phyloP scores from a whole-genome alignment of 2,329 filamentous ascomycete species.

The Blastomyces gilchristii region DNA sequence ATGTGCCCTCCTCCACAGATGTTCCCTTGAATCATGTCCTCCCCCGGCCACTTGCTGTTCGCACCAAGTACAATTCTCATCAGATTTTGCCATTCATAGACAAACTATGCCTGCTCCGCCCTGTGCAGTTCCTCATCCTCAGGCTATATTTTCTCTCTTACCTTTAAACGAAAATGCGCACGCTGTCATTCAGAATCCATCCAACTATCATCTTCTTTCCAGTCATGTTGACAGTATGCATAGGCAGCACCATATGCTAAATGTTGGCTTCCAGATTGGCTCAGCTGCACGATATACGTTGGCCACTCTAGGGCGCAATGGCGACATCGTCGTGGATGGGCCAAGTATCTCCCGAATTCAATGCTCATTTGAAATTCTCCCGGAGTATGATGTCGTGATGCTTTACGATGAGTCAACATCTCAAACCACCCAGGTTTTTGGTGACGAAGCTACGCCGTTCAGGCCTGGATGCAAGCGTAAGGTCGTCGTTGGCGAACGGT shows the following conservation, averaged over 20 bases:
- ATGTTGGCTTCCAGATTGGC: constrained; percentile 10
- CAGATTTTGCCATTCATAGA: background rate
- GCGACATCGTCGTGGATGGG: constrained; percentile 14
- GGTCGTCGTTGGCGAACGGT: constrained; percentile 12
- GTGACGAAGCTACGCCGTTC: constrained; percentile 14
- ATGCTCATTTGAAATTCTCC: constrained; percentile 18
- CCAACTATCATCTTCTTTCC: constrained; percentile 10
- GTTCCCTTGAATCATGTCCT: background rate
- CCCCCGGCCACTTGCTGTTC: background rate
- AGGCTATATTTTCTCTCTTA: constrained; percentile 9
- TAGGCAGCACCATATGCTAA: background rate
- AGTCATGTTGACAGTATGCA: background rate
- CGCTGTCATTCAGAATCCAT: constrained; percentile 9
- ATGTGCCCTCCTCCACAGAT: background rate
- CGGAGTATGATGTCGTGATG: constrained; percentile 9
- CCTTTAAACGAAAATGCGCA: background rate
- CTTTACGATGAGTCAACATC: constrained; percentile 16
- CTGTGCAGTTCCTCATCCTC: background rate
- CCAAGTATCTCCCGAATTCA: constrained; percentile 15
- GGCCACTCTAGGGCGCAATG: constrained; percentile 13
- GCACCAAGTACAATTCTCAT: background rate
- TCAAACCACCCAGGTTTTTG: constrained; percentile 15
- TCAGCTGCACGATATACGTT: constrained; percentile 9
- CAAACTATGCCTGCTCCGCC: background rate
- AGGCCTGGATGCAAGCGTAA: constrained; percentile 12